These are phyloP conservation scores for Leptodermis oblonga DNA, from an alignment of 257 asterid genomes.

Conservation along the genomic window DNA sequence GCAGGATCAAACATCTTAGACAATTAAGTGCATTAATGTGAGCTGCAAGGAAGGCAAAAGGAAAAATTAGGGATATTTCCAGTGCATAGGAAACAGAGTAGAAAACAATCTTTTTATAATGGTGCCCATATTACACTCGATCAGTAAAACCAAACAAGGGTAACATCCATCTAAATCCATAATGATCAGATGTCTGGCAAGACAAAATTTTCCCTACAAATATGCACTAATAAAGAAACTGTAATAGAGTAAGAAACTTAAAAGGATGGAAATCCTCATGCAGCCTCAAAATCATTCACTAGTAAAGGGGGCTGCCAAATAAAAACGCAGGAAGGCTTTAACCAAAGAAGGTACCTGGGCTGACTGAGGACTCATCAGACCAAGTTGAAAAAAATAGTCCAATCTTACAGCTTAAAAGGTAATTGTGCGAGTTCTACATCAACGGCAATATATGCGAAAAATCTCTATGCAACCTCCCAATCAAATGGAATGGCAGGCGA, in stretches of 20 bases:
- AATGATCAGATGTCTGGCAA: background rate
- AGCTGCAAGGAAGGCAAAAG: constrained; percentile 42
- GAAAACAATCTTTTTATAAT: background rate
- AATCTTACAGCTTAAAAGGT: background rate
- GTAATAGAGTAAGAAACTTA: background rate
- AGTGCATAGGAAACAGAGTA: constrained; percentile 5
- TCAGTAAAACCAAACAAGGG: background rate
- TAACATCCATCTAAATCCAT: background rate
- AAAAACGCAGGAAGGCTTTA: background rate
- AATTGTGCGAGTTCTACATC: background rate
- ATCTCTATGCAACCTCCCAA: background rate
- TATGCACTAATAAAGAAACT: background rate
- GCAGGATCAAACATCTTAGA: constrained; percentile 73
- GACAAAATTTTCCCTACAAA: background rate
- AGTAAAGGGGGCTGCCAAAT: background rate
- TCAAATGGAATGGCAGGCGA: background rate
- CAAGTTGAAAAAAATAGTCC: background rate
- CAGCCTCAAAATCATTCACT: background rate
- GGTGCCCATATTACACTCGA: too few relatives aligned
- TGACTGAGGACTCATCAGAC: background rate
- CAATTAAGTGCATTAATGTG: constrained; percentile 26
- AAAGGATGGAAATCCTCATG: background rate
- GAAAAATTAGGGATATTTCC: constrained; percentile 12
- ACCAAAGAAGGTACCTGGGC: background rate
- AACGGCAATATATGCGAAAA: background rate